Conservation (phyloP, 352 stramenopile genomes). For the Phytopythium ostracodes region DNA sequence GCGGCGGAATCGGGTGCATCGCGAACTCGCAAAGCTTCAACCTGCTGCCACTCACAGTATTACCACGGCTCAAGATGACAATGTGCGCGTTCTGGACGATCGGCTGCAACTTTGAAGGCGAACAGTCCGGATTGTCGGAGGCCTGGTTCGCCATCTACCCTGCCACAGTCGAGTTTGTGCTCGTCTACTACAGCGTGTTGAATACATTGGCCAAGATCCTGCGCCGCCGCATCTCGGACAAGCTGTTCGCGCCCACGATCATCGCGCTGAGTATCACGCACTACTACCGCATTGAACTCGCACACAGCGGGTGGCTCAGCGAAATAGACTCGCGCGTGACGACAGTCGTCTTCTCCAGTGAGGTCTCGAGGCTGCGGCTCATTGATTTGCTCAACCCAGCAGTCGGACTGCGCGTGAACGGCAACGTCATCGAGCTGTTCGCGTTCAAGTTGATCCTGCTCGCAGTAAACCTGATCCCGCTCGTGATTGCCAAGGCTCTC, state of each 20-base stretch:
- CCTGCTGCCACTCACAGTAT: constrained; percentile 15
- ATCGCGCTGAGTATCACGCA: no score
- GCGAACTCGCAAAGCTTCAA: constrained; percentile 20
- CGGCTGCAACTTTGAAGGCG: constrained; percentile 30
- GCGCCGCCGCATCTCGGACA: no score
- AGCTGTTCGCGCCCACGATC: no score
- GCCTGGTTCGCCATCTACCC: constrained; percentile 37
- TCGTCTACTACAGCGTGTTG: constrained; percentile 24
- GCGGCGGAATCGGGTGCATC: constrained; percentile 15
- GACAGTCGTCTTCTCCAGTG: constrained; percentile 7
- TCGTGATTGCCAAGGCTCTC: constrained; percentile 2
- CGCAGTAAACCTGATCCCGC: constrained; percentile 9
- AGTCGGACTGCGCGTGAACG: constrained; percentile 12
- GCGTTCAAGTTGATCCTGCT: constrained; percentile 13
- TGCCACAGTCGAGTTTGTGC: constrained; percentile 18
- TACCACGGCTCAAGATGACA: constrained; percentile 19
- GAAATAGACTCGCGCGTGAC: constrained; percentile 15
- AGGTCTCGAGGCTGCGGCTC: constrained; percentile 10
- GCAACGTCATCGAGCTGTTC: constrained; percentile 20
- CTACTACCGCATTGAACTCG: constrained; percentile 7
- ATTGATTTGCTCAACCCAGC: constrained; percentile 12
- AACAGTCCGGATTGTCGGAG: constrained; percentile 21
- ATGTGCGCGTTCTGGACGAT: constrained; percentile 21
- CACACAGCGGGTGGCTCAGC: constrained; percentile 6
- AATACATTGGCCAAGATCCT: constrained; percentile 12